Evolutionary conservation across 2,329 filamentous ascomycete species (phyloP).

Genomic region (Ophiognomonia clavigignenti-juglandacearum): DNA sequence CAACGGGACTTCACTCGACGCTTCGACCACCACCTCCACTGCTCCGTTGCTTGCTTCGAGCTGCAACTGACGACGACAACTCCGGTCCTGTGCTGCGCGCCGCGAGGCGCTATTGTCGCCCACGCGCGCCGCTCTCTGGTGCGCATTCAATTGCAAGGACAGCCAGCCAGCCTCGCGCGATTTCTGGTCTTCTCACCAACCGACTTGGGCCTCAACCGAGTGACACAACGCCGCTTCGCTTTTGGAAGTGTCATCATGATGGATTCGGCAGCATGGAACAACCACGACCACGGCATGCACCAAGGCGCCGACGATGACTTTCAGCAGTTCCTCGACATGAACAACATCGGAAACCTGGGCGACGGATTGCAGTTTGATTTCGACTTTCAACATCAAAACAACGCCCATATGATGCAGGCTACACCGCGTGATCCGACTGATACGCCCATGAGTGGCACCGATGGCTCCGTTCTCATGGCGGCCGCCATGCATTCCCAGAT

Average conservation of each 20-base stretch:
- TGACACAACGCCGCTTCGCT: no score
- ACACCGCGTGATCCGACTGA: conserved; percentile 38
- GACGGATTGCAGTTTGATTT: conserved; percentile 58
- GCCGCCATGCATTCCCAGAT: conserved; percentile 40
- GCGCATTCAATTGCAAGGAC: not conserved
- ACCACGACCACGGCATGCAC: conserved; percentile 51
- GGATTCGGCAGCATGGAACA: conserved; percentile 50
- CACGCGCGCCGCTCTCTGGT: not conserved
- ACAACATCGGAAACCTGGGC: conserved; percentile 46
- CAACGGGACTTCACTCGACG: not conserved
- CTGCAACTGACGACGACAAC: not conserved
- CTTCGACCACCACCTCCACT: conserved; percentile 1
- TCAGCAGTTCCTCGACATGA: conserved; percentile 60
- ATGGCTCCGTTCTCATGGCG: conserved; percentile 31
- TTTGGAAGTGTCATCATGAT: conserved; percentile 43
- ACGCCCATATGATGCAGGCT: conserved; percentile 33
- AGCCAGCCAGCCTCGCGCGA: no score
- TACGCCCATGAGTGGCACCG: conserved; percentile 44
- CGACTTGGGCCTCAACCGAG: no score
- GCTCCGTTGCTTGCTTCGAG: no score
- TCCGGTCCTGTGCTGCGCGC: not conserved
- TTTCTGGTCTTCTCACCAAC: no score
- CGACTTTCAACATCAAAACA: conserved; percentile 41
- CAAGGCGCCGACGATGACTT: conserved; percentile 54
- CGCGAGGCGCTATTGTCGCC: no score